Evolutionary conservation across 1,284 basidiomycete genomes (phyloP).

Genomic region (Volvariella surrecta): DNA sequence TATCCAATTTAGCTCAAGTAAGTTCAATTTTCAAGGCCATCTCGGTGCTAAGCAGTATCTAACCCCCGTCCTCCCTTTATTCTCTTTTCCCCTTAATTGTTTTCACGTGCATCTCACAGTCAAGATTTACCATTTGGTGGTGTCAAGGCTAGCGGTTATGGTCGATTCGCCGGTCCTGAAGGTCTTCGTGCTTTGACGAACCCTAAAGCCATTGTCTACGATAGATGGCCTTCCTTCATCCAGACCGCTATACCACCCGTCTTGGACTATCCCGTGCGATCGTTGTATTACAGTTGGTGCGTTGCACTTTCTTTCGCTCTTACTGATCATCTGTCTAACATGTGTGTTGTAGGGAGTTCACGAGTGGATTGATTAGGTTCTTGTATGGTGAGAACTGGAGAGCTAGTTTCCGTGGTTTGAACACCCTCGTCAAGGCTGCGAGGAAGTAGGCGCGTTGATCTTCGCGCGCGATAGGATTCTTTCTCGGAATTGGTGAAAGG

Average conservation of each 20-base stretch:
- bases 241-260: slow-evolving; percentile 84
- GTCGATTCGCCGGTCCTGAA: slow-evolving; percentile 89
- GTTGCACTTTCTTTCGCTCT: slow-evolving; percentile 24
- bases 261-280: slow-evolving; percentile 82
- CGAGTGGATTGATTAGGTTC: slow-evolving; percentile 64
- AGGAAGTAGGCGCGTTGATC: slow-evolving; percentile 10
- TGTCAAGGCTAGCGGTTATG: slow-evolving; percentile 83
- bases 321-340: background rate
- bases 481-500: too few relatives aligned
- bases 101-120: slow-evolving; percentile 31
- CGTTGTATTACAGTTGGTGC: slow-evolving; percentile 73
- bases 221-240: slow-evolving; percentile 76
- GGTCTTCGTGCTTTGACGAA: slow-evolving; percentile 83
- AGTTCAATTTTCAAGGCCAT: slow-evolving; percentile 19
- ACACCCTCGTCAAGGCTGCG: slow-evolving; percentile 24
- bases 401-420: slow-evolving; percentile 46
- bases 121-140: slow-evolving; percentile 95
- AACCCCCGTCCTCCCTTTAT: too few relatives aligned
- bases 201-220: slow-evolving; percentile 80
- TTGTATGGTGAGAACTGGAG: slow-evolving; percentile 70
- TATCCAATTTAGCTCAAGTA: slow-evolving; percentile 46
- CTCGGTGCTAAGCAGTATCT: slow-evolving; percentile 5
- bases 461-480: background rate
- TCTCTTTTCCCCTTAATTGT: slow-evolving; percentile 10
- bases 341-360: slow-evolving; percentile 55